These are phyloP conservation scores for Yarrowia sp. DNA, from an alignment of 805 yeast genomes.

Conservation along the genomic window DNA sequence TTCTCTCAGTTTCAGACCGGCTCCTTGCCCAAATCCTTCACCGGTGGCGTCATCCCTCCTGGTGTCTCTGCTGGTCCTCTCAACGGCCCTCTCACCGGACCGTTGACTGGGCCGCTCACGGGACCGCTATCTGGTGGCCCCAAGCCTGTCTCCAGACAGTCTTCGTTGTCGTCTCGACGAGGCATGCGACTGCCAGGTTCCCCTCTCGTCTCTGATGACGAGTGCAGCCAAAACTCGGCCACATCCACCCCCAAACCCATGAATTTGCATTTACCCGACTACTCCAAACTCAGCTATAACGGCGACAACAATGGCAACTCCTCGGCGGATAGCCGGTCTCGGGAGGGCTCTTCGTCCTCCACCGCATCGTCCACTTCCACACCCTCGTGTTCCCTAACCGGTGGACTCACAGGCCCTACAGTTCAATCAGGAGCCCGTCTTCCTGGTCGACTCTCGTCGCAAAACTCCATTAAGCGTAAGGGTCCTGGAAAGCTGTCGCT, in stretches of 20 bases:
- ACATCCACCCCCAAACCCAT: constrained; percentile 34
- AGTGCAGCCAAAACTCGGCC: constrained; percentile 35
- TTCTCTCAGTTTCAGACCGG: constrained; percentile 15
- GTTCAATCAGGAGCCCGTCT: background rate
- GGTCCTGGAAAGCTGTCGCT: constrained; percentile 29
- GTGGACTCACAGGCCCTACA: constrained; percentile 28
- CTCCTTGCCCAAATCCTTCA: constrained; percentile 8
- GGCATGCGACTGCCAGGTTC: constrained; percentile 35
- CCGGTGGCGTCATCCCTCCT: constrained; percentile 31
- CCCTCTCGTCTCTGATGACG: constrained; percentile 25
- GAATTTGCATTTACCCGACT: constrained; percentile 26
- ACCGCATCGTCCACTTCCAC: background rate
- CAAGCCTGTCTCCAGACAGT: constrained; percentile 31
- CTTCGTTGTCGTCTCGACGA: constrained; percentile 40
- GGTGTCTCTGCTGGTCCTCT: background rate
- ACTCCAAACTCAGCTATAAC: constrained; percentile 29
- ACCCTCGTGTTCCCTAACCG: background rate
- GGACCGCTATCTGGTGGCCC: constrained; percentile 21
- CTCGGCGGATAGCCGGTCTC: constrained; percentile 32
- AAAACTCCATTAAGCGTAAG: constrained; percentile 16
- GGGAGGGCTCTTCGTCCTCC: constrained; percentile 25
- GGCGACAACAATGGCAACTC: constrained; percentile 23
- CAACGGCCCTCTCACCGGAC: constrained; percentile 10
- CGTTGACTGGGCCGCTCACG: constrained; percentile 1
- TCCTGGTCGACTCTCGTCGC: constrained; percentile 16